phyloP scores from a whole-genome alignment of 192 early-diverging fungal species.

The Blastocladiella britannica region DNA sequence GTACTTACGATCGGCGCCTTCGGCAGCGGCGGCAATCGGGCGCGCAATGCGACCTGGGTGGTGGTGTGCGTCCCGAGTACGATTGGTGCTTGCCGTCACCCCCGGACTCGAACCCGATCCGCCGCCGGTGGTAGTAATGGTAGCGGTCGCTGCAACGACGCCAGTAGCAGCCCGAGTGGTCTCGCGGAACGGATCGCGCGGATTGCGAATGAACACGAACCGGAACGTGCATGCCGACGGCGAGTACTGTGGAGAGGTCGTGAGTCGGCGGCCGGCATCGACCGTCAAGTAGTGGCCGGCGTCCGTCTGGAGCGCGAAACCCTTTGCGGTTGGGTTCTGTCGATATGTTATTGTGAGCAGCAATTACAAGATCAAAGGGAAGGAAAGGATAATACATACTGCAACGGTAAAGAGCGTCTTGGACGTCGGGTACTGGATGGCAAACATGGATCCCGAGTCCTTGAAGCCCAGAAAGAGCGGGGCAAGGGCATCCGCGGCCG shows the following conservation, averaged over 20 bases:
- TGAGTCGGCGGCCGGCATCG: too few species aligned
- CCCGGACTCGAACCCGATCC: too few species aligned
- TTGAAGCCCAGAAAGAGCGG: background rate
- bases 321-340: background rate
- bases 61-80: too few species aligned
- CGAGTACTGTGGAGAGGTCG: too few species aligned
- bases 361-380: background rate
- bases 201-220: background rate
- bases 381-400: background rate
- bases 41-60: too few species aligned
- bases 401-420: background rate
- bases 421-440: slow-evolving; percentile 1
- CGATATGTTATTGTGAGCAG: background rate
- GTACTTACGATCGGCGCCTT: too few species aligned
- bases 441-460: background rate
- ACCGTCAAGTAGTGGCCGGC: background rate
- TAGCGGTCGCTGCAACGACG: too few species aligned
- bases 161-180: too few species aligned
- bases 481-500: background rate
- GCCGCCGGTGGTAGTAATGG: too few species aligned
- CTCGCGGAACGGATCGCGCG: background rate
- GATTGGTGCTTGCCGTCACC: too few species aligned
- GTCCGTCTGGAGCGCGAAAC: background rate
- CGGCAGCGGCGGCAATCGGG: too few species aligned
- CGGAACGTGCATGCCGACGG: slow-evolving; percentile 1